A percentile compares a stretch with the other conserved stretches of the same genome.
Evolutionary conservation across 495 filamentous ascomycete genomes (phyloP).

Genomic region (Tuber microsphaerosporum): DNA sequence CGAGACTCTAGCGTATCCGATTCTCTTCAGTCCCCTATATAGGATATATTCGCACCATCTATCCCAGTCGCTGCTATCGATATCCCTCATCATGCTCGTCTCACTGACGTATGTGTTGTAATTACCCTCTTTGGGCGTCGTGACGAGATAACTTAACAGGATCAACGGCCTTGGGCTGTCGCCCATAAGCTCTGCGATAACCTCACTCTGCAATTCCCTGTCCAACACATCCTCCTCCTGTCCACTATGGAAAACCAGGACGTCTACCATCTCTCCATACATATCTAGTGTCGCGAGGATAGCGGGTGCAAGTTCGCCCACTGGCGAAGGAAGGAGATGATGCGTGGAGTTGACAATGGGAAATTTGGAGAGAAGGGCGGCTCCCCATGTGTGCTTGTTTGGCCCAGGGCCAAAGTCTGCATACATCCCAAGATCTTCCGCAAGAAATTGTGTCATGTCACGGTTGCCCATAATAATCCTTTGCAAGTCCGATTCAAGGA

Average conservation of each 20-base stretch:
- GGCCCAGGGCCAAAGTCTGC: constrained; percentile 95
- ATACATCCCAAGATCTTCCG: constrained; percentile 96
- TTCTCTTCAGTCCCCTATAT: constrained; percentile 78
- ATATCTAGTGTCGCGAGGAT: constrained; percentile 92
- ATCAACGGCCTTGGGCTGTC: constrained; percentile 71
- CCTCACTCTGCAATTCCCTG: constrained; percentile 77
- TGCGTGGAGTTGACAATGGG: constrained; percentile 96
- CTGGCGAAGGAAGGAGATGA: constrained; percentile 85
- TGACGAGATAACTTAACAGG: constrained; percentile 85
- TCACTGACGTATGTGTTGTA: constrained; percentile 95
- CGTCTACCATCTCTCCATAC: constrained; percentile 83
- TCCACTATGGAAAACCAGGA: constrained; percentile 97
- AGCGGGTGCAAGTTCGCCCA: constrained; percentile 89
- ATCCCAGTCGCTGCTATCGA: constrained; percentile 90
- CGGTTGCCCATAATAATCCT: constrained; percentile 99
- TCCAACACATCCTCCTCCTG: constrained; percentile 98
- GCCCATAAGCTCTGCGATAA: constrained; percentile 83
- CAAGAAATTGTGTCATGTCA: constrained; percentile 89
- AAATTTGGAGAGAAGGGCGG: constrained; percentile 89
- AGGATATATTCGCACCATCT: constrained; percentile 99
- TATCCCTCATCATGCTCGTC: constrained; percentile 83
- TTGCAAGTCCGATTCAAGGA: constrained; percentile 89
- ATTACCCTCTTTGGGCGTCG: constrained; percentile 81
- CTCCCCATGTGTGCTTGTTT: constrained; percentile 98
- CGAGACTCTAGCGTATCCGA: constrained; percentile 84